Conservation (phyloP, 192 early-diverging fungal species). For the Coemansia nantahalensis region DNA sequence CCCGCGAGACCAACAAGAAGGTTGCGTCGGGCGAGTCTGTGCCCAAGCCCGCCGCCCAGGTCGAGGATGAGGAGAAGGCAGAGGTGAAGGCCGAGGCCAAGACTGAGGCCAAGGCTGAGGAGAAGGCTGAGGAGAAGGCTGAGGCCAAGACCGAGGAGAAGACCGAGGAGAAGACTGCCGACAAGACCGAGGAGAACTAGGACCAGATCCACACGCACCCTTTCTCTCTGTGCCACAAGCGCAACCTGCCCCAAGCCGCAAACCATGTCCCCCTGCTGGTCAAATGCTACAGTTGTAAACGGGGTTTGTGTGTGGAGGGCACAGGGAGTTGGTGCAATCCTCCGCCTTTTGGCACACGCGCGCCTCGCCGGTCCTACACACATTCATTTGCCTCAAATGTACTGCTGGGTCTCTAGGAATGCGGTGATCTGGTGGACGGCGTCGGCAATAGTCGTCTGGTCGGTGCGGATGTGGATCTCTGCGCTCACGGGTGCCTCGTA, state of each 20-base stretch:
- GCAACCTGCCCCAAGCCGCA: too few relatives aligned
- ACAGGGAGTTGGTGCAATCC: too few relatives aligned
- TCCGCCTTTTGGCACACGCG: too few relatives aligned
- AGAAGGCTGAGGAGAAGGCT: constrained; percentile 21
- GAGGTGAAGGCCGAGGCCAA: constrained; percentile 39
- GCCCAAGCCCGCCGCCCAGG: too few relatives aligned
- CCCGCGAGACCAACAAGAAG: constrained; percentile 55
- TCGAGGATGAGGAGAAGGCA: too few relatives aligned
- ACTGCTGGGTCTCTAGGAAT: constrained; percentile 28
- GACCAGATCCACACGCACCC: constrained; percentile 4
- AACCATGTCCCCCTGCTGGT: too few relatives aligned
- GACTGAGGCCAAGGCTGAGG: constrained; percentile 23
- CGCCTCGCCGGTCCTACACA: too few relatives aligned
- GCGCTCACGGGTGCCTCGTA: constrained; percentile 83
- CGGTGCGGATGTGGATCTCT: constrained; percentile 83
- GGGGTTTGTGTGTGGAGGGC: too few relatives aligned
- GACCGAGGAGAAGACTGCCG: neutral
- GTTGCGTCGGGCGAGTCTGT: constrained; percentile 22
- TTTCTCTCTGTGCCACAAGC: too few relatives aligned
- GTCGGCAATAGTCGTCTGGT: constrained; percentile 62
- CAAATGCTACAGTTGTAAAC: too few relatives aligned
- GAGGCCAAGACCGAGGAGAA: constrained; percentile 3
- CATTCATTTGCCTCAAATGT: constrained; percentile 14
- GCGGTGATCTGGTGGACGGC: constrained; percentile 40
- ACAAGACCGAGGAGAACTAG: constrained; percentile 8